A percentile compares a stretch with the other conserved stretches of the same genome.
phyloP scores from a whole-genome alignment of 169 alveolate species.

The Amoebophrya sp. region DNA sequence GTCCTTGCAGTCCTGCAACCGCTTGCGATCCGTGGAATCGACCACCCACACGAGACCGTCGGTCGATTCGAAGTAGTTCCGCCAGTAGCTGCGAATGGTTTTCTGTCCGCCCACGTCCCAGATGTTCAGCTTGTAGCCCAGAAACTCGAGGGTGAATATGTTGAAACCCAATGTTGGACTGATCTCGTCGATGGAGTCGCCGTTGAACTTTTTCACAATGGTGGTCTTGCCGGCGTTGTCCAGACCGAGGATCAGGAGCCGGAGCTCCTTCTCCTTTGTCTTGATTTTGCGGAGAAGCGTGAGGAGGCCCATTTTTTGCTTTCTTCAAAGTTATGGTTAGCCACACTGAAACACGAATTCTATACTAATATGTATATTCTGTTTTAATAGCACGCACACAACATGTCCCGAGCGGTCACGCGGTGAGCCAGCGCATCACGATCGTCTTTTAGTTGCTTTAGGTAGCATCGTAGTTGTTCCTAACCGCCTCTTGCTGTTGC shows the following conservation, averaged over 20 bases:
- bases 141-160: conserved; percentile 55
- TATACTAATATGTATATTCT: no score
- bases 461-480: no score
- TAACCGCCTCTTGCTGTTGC: no score
- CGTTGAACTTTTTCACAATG: conserved; percentile 61
- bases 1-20: conserved; percentile 88
- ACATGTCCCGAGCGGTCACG: no score
- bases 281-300: conserved; percentile 4
- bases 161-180: conserved; percentile 90
- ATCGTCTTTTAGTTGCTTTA: no score
- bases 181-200: conserved; percentile 74
- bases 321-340: not conserved
- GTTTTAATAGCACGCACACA: no score
- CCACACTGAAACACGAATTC: no score
- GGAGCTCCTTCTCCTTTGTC: conserved; percentile 14
- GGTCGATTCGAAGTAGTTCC: conserved; percentile 96
- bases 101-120: conserved; percentile 99
- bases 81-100: conserved; percentile 96
- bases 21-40: conserved; percentile 86
- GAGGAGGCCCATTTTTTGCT: not conserved
- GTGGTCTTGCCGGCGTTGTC: conserved; percentile 30
- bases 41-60: conserved; percentile 91
- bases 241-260: not conserved
- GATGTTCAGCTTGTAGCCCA: conserved; percentile 54
- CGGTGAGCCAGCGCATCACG: no score